Conservation (phyloP, 208 protist genomes). For the Crithidia mellificae region DNA sequence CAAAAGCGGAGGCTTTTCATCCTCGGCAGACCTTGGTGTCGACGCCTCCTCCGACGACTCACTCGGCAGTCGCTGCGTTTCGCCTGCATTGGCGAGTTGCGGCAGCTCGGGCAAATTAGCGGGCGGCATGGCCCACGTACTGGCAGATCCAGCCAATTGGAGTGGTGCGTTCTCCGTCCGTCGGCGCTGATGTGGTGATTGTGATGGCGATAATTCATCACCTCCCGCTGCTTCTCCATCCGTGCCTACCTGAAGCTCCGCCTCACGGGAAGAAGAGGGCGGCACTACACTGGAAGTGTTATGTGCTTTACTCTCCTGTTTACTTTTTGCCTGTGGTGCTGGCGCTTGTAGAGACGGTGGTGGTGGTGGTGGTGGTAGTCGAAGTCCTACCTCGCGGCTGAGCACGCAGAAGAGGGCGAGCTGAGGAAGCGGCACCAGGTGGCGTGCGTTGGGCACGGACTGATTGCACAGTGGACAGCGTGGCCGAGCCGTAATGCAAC, state of each 20-base stretch:
- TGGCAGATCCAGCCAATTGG: not conserved
- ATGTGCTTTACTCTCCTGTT: no score
- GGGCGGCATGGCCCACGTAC: not conserved
- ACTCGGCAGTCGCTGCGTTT: constrained; percentile 30
- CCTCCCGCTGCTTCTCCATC: not conserved
- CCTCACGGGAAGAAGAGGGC: no score
- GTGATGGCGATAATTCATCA: not conserved
- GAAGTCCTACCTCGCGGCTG: constrained; percentile 41
- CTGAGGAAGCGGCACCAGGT: constrained; percentile 44
- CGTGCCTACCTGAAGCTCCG: no score
- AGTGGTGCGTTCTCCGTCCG: not conserved
- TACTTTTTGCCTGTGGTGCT: no score
- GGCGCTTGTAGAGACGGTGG: no score
- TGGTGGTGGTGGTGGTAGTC: not conserved
- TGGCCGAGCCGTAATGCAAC: constrained; percentile 50
- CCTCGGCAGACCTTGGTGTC: not conserved
- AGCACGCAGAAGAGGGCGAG: constrained; percentile 47
- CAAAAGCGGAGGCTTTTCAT: no score
- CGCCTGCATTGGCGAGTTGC: not conserved
- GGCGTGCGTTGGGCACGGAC: constrained; percentile 29
- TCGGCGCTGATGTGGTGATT: not conserved
- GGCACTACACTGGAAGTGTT: no score
- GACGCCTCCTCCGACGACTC: constrained; percentile 5
- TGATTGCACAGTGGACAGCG: constrained; percentile 81
- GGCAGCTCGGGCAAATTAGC: not conserved